These are phyloP conservation scores for Parathielavia hyrcaniae DNA, from an alignment of 495 filamentous ascomycete species.

Conservation along the genomic window DNA sequence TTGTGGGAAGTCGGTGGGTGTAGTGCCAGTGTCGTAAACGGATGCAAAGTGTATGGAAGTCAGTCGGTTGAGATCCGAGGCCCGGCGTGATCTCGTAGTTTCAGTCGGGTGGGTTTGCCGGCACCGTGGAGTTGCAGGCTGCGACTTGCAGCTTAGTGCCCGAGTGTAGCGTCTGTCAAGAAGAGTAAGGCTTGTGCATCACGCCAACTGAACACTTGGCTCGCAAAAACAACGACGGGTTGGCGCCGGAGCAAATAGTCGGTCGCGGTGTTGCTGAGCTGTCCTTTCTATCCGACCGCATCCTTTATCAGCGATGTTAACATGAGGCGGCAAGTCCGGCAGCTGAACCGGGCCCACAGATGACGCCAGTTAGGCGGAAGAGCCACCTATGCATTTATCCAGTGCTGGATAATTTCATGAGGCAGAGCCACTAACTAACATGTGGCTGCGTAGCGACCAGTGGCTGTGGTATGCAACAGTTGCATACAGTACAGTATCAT, in stretches of 20 bases:
- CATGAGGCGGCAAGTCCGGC: not conserved
- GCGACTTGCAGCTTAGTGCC: conserved; percentile 3
- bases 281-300: conserved; percentile 15
- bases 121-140: not conserved
- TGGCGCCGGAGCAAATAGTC: not conserved
- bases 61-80: not conserved
- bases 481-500: too few relatives aligned
- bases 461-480: too few relatives aligned
- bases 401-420: not conserved
- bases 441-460: conserved; percentile 16
- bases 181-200: not conserved
- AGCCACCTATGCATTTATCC: conserved; percentile 4
- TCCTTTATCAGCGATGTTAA: conserved; percentile 12
- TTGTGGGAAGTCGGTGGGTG: too few relatives aligned
- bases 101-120: not conserved
- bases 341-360: not conserved
- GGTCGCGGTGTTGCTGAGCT: conserved; percentile 19
- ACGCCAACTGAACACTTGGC: not conserved
- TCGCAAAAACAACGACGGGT: not conserved
- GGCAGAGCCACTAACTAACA: not conserved
- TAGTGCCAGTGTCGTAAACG: not conserved
- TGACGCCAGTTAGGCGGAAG: not conserved
- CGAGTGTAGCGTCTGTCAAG: not conserved
- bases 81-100: not conserved
- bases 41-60: not conserved